Conservation (phyloP, 805 yeast genomes). For the Blastobotrys muscicola region DNA sequence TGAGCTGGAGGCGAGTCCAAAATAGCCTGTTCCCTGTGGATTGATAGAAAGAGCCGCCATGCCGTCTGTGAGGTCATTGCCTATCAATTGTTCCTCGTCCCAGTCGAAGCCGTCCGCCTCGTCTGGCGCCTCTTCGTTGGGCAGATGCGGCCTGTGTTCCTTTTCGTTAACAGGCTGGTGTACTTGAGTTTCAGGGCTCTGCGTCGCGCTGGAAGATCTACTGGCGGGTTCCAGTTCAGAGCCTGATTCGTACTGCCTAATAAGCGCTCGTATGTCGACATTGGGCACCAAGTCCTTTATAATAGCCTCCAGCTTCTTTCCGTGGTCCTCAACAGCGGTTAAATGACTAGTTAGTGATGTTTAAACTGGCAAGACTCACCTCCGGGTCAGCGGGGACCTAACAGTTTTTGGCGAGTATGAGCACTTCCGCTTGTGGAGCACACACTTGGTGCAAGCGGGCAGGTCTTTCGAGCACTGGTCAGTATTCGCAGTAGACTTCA, state of each 20-base stretch:
- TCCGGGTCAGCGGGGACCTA: constrained; percentile 74
- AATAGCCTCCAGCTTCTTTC: constrained; percentile 37
- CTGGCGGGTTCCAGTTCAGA: neutral
- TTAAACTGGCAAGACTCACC: constrained; percentile 19
- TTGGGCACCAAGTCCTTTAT: constrained; percentile 38
- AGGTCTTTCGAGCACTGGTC: constrained; percentile 59
- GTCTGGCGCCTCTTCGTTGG: constrained; percentile 31
- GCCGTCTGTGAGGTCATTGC: constrained; percentile 37
- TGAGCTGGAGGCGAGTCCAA: constrained; percentile 56
- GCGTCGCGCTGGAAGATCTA: neutral
- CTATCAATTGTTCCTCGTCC: constrained; percentile 40
- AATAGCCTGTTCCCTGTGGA: constrained; percentile 50
- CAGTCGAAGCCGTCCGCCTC: constrained; percentile 50
- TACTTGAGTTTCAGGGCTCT: constrained; percentile 4
- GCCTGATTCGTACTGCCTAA: constrained; percentile 12
- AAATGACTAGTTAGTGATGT: constrained; percentile 34
- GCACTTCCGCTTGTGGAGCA: constrained; percentile 64
- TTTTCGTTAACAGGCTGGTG: constrained; percentile 4
- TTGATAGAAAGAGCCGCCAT: constrained; percentile 52
- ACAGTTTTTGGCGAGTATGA: constrained; percentile 68
- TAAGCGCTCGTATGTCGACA: constrained; percentile 34
- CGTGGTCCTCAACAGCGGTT: constrained; percentile 61
- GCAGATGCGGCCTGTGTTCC: constrained; percentile 22
- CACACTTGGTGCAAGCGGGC: constrained; percentile 71
- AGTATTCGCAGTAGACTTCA: neutral